phyloP scores from a whole-genome alignment of 768 basidiomycete genomes.

The Tephrocybe sp. region DNA sequence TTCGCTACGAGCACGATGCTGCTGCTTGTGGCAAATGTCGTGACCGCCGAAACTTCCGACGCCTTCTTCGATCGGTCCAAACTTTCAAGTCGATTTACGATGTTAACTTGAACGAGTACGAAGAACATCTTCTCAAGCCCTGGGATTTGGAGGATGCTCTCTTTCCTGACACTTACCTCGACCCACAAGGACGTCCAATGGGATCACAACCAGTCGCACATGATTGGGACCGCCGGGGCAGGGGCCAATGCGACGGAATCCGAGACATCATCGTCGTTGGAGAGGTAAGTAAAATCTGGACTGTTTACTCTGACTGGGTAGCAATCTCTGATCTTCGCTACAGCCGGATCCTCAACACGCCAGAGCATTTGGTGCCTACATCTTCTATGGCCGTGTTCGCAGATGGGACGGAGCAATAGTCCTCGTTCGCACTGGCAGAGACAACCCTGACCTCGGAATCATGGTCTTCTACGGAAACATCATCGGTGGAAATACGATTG shows the following conservation, averaged over 20 bases:
- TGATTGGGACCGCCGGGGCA: conserved; percentile 4
- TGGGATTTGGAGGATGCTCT: conserved; percentile 4
- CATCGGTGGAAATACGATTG: conserved; percentile 59
- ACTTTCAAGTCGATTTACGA: neutral
- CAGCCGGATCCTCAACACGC: conserved; percentile 10
- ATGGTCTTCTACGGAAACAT: conserved; percentile 69
- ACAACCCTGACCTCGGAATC: conserved; percentile 23
- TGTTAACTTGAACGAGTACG: neutral
- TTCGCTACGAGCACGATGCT: conserved; percentile 7
- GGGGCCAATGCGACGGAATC: conserved; percentile 6
- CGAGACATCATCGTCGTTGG: conserved; percentile 8
- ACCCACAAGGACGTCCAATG: neutral
- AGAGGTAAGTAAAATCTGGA: conserved; percentile 2
- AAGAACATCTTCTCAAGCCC: conserved; percentile 8
- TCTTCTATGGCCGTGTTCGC: conserved; percentile 8
- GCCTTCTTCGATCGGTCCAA: neutral
- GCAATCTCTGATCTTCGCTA: neutral
- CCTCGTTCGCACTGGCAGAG: neutral
- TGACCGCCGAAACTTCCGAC: neutral
- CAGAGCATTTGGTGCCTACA: conserved; percentile 2
- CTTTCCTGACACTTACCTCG: neutral
- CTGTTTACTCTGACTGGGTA: neutral
- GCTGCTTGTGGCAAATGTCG: neutral
- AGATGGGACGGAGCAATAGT: conserved; percentile 9
- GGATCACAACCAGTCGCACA: neutral